These are phyloP conservation scores for Craspedostauros australis DNA, from an alignment of 108 stramenopile genomes.

Conservation along the genomic window DNA sequence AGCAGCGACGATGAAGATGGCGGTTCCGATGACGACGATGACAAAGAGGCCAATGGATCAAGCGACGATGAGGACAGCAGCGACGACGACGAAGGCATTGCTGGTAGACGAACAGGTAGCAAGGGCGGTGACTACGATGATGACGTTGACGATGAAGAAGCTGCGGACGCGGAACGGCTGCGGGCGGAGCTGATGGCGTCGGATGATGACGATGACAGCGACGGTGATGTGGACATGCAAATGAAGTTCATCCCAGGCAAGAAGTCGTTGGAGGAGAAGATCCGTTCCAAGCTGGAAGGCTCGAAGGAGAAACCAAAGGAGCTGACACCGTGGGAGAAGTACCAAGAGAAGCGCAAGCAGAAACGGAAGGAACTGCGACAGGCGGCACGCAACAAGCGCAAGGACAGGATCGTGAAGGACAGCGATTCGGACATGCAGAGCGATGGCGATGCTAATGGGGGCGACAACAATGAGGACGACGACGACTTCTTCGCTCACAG, in stretches of 20 bases:
- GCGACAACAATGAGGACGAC: conserved; percentile 17
- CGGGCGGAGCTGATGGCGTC: too few species aligned
- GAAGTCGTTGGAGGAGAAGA: conserved; percentile 59
- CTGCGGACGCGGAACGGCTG: conserved; percentile 3
- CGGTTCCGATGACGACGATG: conserved; percentile 12
- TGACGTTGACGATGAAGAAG: conserved; percentile 17
- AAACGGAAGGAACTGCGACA: conserved; percentile 65
- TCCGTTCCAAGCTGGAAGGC: conserved; percentile 53
- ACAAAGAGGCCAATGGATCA: conserved; percentile 8
- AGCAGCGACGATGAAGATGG: conserved; percentile 41
- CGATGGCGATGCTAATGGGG: conserved; percentile 15
- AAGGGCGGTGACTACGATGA: conserved; percentile 22
- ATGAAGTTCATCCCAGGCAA: conserved; percentile 62
- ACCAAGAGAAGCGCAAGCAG: conserved; percentile 79
- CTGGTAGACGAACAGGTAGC: too few species aligned
- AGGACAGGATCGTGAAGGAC: not conserved
- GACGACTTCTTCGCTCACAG: conserved; percentile 42
- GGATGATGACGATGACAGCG: conserved; percentile 41
- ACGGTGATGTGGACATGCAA: conserved; percentile 34
- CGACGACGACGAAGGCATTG: conserved; percentile 18
- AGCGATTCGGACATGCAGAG: conserved; percentile 10
- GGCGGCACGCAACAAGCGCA: conserved; percentile 37
- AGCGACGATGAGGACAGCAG: conserved; percentile 18
- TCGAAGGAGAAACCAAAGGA: conserved; percentile 27
- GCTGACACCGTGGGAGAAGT: conserved; percentile 83